phyloP scores from a whole-genome alignment of 202 grass and related monocot species.

The Musa balbisiana region DNA sequence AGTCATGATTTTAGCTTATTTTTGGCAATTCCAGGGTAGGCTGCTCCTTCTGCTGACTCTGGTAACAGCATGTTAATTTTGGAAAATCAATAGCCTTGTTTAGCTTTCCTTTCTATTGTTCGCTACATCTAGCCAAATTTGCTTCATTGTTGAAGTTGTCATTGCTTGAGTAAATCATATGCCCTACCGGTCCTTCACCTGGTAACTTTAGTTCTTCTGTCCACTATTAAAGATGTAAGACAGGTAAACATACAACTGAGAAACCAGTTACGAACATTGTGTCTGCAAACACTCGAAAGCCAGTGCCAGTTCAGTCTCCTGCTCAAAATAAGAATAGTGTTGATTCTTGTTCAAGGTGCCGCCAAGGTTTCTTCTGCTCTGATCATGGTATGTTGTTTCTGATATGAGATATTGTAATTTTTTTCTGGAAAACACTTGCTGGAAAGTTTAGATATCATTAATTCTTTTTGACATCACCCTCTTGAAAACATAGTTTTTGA shows the following conservation, averaged over 20 bases:
- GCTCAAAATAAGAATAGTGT: conserved; percentile 32
- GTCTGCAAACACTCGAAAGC: conserved; percentile 39
- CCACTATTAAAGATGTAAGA: conserved; percentile 33
- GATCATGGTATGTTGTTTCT: conserved; percentile 70
- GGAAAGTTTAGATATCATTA: not conserved
- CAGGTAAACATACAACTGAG: conserved; percentile 90
- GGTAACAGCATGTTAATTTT: not conserved
- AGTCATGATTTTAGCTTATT: conserved; percentile 99
- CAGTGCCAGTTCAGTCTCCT: conserved; percentile 36
- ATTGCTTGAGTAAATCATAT: not conserved
- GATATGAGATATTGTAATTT: not conserved
- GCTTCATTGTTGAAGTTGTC: not conserved
- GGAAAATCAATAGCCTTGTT: not conserved
- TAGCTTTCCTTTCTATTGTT: not conserved
- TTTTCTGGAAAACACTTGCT: not conserved
- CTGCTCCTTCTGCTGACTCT: not conserved
- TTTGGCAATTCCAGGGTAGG: conserved; percentile 93
- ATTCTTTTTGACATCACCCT: not conserved
- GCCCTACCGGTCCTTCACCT: not conserved
- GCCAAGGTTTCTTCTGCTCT: conserved; percentile 92
- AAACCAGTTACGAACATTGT: conserved; percentile 69
- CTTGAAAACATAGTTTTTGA: not conserved
- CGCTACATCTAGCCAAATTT: not conserved
- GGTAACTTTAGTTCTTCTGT: not conserved
- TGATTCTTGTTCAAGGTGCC: conserved; percentile 65